A percentile compares a stretch with the other conserved stretches of the same genome.
Conservation (phyloP, 1,284 basidiomycete genomes). For the Pseudozyma pruni region DNA sequence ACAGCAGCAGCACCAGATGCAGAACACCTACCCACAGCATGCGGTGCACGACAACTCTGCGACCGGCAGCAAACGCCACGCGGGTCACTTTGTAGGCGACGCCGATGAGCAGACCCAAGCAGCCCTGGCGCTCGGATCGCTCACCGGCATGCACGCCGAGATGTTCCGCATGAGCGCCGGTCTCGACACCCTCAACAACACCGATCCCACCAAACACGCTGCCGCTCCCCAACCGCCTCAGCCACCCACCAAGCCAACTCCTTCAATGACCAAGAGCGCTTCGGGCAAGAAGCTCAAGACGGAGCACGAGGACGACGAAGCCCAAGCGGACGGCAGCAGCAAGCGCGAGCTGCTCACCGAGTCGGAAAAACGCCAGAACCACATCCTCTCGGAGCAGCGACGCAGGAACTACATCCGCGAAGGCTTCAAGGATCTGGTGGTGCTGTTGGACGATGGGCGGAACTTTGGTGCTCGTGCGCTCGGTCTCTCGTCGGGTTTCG, state of each 20-base stretch:
- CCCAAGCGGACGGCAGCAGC: slow-evolving; percentile 10
- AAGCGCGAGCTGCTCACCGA: slow-evolving; percentile 58
- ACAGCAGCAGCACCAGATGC: slow-evolving; percentile 6
- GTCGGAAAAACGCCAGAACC: slow-evolving; percentile 62
- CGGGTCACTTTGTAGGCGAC: slow-evolving; percentile 33
- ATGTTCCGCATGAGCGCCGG: slow-evolving; percentile 52
- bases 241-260: slow-evolving; percentile 4
- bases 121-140: slow-evolving; percentile 33
- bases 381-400: slow-evolving; percentile 64
- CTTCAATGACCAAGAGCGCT: slow-evolving; percentile 4
- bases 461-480: slow-evolving; percentile 62
- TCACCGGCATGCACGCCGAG: slow-evolving; percentile 49
- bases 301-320: slow-evolving; percentile 50
- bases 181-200: slow-evolving; percentile 19
- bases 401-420: slow-evolving; percentile 65
- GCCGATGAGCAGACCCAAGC: slow-evolving; percentile 48
- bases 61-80: slow-evolving; percentile 42
- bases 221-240: slow-evolving; percentile 10
- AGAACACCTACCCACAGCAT: slow-evolving; percentile 15
- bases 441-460: slow-evolving; percentile 63
- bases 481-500: slow-evolving; percentile 62
- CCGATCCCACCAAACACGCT: slow-evolving; percentile 3
- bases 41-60: slow-evolving; percentile 25
- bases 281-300: slow-evolving; percentile 55
- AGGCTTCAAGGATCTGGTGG: slow-evolving; percentile 65